Evolutionary conservation across 139 green algal genomes (phyloP), one percentile per base, ranked within the genome.

Genomic region (Chlamydomonas schloesseri): DNA sequence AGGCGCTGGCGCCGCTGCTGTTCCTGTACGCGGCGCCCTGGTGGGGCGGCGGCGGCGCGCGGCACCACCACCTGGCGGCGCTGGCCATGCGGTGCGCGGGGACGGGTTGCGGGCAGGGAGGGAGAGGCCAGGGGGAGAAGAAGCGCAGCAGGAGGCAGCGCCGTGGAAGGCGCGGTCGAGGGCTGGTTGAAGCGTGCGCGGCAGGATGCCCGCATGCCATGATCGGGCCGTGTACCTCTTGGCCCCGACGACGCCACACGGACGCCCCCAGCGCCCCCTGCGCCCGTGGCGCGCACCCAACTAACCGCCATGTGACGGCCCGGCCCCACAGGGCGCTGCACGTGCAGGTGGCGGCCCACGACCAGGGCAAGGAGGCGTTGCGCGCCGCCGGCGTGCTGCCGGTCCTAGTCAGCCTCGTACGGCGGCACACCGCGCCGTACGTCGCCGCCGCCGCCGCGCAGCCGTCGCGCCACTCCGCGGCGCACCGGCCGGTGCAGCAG

Each of bases 261-360:
- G n/a, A n/a, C 71, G 24, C 14, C 36, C 28, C 50, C 80, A 91
- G 88, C 34, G 81, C 65, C 17, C 68, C 55, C 55, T 13, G 8
- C 55, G 20, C 55, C 55, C 55, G 14, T 21, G 9, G 20, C 55
- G 18, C 20, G 8, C 55, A 57, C 50, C 50, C 50, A 11, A 57
- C 50, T 14, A 57, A 11, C 50, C 50, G 50, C 11, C 50, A 57
- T 14, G 11, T 14, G 50, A 55, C 80, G 9, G 15, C 4, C 21
- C 15, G 5, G 37, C 29, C 15, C 42, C n/a, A 60, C 81, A 91
- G 90, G 47, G 87, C 67, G 23, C 69, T 93, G 28, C 90, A 92
- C 70, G 82, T 92, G 37, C 70, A 92, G 67, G 68, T 75, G 29
- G 65, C 75, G 29, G 88, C 70, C 29, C 82, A 92, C 55, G 82